These are phyloP conservation scores for Bromus sterilis DNA, from an alignment of 176 grass and related monocot species.

Conservation along the genomic window DNA sequence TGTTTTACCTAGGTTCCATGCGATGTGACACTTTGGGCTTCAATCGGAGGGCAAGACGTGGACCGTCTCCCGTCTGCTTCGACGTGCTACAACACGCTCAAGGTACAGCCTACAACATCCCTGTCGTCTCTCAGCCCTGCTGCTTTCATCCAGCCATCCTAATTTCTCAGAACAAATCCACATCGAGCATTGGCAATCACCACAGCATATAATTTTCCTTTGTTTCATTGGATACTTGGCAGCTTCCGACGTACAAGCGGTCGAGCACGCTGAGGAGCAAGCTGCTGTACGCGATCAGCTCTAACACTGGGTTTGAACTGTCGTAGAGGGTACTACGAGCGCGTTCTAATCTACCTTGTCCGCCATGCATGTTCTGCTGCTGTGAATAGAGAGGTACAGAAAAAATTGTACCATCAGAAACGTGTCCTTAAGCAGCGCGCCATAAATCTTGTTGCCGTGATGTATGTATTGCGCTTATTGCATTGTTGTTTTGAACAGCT, in stretches of 20 bases:
- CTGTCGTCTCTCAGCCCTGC: not conserved
- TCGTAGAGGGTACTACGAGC: too few species aligned
- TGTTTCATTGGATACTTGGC: not conserved
- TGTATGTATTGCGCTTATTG: not conserved
- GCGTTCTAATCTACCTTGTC: too few species aligned
- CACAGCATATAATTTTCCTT: not conserved
- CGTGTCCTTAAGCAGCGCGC: too few species aligned
- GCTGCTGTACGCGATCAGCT: slow-evolving; percentile 82
- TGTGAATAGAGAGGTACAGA: slow-evolving; percentile 47
- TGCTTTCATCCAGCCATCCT: not conserved
- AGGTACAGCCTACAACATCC: slow-evolving; percentile 32
- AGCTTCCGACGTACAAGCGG: slow-evolving; percentile 86
- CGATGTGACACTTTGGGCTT: slow-evolving; percentile 81
- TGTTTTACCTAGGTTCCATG: slow-evolving; percentile 62
- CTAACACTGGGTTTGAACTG: slow-evolving; percentile 88
- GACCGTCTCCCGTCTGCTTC: slow-evolving; percentile 93
- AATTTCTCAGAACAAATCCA: not conserved
- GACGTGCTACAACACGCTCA: slow-evolving; percentile 95
- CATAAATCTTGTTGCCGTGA: too few species aligned
- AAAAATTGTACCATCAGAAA: slow-evolving; percentile 12
- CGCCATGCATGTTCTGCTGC: slow-evolving; percentile 26
- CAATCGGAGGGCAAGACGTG: slow-evolving; percentile 92
- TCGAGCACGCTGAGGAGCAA: slow-evolving; percentile 84
- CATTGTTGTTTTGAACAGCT: not conserved
- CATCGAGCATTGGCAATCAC: not conserved